A percentile compares a stretch with the other conserved stretches of the same genome.
Evolutionary conservation across 441 rosid species (phyloP).

Genomic region (Mallotus japonicus): DNA sequence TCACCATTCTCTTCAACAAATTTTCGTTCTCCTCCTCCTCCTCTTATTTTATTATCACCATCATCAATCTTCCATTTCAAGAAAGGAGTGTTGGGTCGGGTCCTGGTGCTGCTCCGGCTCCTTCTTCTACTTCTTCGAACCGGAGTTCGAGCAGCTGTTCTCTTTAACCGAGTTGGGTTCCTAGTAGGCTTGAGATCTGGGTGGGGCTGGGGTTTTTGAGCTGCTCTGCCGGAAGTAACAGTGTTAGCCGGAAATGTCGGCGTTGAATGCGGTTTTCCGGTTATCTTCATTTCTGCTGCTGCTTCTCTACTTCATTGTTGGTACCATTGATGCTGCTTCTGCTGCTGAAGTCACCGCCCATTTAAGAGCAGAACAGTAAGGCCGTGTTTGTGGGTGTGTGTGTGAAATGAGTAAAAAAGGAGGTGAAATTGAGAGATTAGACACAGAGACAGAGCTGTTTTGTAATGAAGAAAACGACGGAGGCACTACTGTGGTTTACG

Average conservation of each 20-base stretch:
- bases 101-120: constrained; percentile 35
- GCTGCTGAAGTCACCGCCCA: too few relatives aligned
- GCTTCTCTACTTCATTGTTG: too few relatives aligned
- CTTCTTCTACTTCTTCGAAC: constrained; percentile 32
- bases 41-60: background rate
- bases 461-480: too few relatives aligned
- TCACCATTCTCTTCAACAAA: constrained; percentile 27
- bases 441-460: background rate
- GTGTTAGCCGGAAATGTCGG: constrained; percentile 37
- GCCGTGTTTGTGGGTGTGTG: background rate
- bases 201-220: constrained; percentile 27
- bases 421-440: background rate
- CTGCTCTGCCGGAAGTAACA: constrained; percentile 6
- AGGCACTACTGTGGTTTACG: background rate
- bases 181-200: constrained; percentile 34
- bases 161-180: constrained; percentile 41
- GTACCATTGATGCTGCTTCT: background rate
- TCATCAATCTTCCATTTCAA: constrained; percentile 71
- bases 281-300: constrained; percentile 17
- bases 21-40: too few relatives aligned
- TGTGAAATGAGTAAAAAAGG: background rate
- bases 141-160: constrained; percentile 35
- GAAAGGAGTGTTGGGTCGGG: constrained; percentile 85
- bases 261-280: constrained; percentile 21
- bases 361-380: too few relatives aligned